A percentile compares a stretch with the other conserved stretches of the same genome.
phyloP scores from a whole-genome alignment of 2,329 filamentous ascomycete species.

The Coleophoma cylindrospora region DNA sequence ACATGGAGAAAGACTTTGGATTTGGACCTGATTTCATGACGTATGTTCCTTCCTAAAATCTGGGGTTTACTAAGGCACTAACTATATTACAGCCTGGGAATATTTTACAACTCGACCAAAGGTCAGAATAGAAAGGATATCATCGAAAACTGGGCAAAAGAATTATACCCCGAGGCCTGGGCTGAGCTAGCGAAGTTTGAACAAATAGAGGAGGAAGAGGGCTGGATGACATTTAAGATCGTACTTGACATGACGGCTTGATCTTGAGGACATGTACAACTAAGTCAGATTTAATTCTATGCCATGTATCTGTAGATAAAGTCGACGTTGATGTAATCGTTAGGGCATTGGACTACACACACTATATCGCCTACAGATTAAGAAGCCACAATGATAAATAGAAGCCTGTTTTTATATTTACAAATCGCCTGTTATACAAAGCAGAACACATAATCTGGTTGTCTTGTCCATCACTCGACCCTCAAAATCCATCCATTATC shows the following conservation, averaged over 20 bases:
- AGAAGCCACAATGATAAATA: too few relatives aligned
- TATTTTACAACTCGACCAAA: slow-evolving; percentile 70
- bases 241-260: slow-evolving; percentile 17
- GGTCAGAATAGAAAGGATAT: slow-evolving; percentile 59
- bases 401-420: too few relatives aligned
- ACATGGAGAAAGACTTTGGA: slow-evolving; percentile 62
- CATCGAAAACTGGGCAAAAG: slow-evolving; percentile 70
- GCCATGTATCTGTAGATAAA: too few relatives aligned
- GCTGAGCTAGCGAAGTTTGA: slow-evolving; percentile 41
- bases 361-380: too few relatives aligned
- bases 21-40: slow-evolving; percentile 63
- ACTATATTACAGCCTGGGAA: slow-evolving; percentile 53
- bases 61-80: slow-evolving; percentile 7
- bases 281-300: too few relatives aligned
- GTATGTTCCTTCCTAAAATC: slow-evolving; percentile 44
- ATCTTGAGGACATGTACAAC: background rate
- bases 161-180: slow-evolving; percentile 67
- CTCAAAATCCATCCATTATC: slow-evolving; percentile 63
- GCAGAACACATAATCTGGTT: too few relatives aligned
- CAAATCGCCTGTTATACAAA: too few relatives aligned
- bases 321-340: too few relatives aligned
- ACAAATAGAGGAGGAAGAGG: slow-evolving; percentile 18
- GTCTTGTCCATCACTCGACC: slow-evolving; percentile 31
- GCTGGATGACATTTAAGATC: slow-evolving; percentile 21
- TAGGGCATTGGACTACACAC: too few relatives aligned